phyloP scores from a whole-genome alignment of 371 early-diverging fungal species.

The Apophysomyces variabilis region DNA sequence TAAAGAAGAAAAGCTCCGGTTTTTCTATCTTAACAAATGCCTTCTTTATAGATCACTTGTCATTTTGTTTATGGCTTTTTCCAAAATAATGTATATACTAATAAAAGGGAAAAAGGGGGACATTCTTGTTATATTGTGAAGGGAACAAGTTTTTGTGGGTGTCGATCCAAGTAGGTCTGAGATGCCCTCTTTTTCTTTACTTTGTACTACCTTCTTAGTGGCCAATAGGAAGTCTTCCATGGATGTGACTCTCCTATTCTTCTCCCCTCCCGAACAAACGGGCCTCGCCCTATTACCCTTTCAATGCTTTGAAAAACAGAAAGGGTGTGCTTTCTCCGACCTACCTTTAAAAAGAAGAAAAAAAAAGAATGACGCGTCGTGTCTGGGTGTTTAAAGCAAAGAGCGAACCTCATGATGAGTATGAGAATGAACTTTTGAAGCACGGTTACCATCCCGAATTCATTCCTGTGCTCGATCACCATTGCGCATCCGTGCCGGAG shows the following conservation, averaged over 20 bases:
- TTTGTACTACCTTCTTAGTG: not conserved
- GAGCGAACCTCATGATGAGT: slow-evolving; percentile 24
- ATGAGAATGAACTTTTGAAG: slow-evolving; percentile 15
- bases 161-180: slow-evolving; percentile 2
- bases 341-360: not conserved
- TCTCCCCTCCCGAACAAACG: not conserved
- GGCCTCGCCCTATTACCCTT: not conserved
- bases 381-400: slow-evolving; percentile 1
- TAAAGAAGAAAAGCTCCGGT: no score
- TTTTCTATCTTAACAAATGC: no score
- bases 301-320: not conserved
- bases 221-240: slow-evolving; percentile 8
- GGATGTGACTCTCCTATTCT: not conserved
- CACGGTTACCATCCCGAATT: slow-evolving; percentile 30
- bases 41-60: no score
- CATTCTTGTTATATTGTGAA: no score
- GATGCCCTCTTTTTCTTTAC: not conserved
- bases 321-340: slow-evolving; percentile 1
- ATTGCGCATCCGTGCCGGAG: slow-evolving; percentile 15
- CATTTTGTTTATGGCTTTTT: no score
- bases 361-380: not conserved
- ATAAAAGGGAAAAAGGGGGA: no score
- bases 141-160: not conserved
- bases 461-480: slow-evolving; percentile 46
- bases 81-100: no score